phyloP scores from a whole-genome alignment of 306 rosid genomes.

The Trifolium subterraneum region DNA sequence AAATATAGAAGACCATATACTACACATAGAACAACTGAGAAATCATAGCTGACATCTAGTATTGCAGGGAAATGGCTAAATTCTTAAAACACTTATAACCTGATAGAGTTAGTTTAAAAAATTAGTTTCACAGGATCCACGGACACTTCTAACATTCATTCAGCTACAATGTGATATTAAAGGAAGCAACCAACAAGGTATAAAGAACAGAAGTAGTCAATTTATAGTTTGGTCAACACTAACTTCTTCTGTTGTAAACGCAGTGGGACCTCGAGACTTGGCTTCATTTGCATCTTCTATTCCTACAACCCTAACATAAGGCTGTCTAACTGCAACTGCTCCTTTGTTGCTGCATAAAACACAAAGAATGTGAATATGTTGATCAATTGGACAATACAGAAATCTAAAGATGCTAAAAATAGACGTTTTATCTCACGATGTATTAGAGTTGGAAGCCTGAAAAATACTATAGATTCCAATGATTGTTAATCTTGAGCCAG shows the following conservation, averaged over 20 bases:
- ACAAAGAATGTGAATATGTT: slow-evolving; percentile 24
- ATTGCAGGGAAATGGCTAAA: slow-evolving; percentile 8
- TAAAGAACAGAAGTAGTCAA: slow-evolving; percentile 30
- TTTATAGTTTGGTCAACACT: slow-evolving; percentile 35
- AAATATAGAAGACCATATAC: background rate
- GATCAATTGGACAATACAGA: background rate
- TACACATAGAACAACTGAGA: slow-evolving; percentile 20
- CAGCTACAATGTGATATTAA: slow-evolving; percentile 19
- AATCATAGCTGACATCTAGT: slow-evolving; percentile 14
- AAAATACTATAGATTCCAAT: slow-evolving; percentile 92
- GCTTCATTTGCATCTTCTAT: slow-evolving; percentile 82
- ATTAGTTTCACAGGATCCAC: background rate
- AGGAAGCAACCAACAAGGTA: slow-evolving; percentile 20
- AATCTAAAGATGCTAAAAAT: slow-evolving; percentile 24
- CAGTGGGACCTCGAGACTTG: slow-evolving; percentile 73
- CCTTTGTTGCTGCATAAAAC: slow-evolving; percentile 76
- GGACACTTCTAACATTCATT: slow-evolving; percentile 12
- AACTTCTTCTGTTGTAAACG: slow-evolving; percentile 80
- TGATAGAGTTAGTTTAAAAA: slow-evolving; percentile 2
- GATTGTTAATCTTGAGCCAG: slow-evolving; percentile 94
- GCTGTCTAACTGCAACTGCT: slow-evolving; percentile 97
- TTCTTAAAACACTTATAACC: slow-evolving; percentile 9
- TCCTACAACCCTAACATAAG: slow-evolving; percentile 95
- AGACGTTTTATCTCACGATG: slow-evolving; percentile 62
- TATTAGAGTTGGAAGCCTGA: slow-evolving; percentile 81